Base-by-base conservation (phyloP, 176 grass and related monocot genomes). In the Eleusine coracana region DNA sequence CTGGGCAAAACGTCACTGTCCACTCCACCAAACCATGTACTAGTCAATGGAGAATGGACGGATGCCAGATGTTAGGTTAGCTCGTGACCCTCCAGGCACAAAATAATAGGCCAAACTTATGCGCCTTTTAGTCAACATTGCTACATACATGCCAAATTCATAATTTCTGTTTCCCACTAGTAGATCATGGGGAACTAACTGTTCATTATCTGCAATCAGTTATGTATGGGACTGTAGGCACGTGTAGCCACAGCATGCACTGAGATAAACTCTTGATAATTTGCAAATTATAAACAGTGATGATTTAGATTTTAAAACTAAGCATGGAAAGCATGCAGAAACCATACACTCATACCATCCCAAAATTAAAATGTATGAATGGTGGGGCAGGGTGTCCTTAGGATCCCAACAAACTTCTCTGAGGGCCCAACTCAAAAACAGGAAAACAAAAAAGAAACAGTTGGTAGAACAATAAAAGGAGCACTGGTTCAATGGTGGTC, bases 391-490 rank as follows among this genome's bases (percentile, higher is more conserved):
- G 46, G 28, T 23, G 15, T 82, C 4, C 66, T 39, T 39, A 82
- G 55, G 85, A 77, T 81, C n/a, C 45, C 72, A 76, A 82, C 70
- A 71, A 77, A 58, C 75, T 38, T 34, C 31, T 34, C 17, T 60
- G 46, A 38, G 78, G 78, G 34, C 28, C 71, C 40, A n/a, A 7
- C 28, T 77, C 34, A 14, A n/a, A 77, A 59, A 29, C 55, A 72
- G 6, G 10, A 14, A 77, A 13, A 34, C 31, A 18, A 12, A 72
- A 80, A 86, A 86, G 31, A 29, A 73, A 27, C 6, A 60, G 66
- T 79, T 80, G 87, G 75, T 84, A 50, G 41, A 88, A 79, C 75
- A 84, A 67, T 7, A 84, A 83, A 80, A 31, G 45, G 56, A 23
- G 6, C 6, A 0, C 31, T 87, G 41, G 49, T 87, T 76, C 65